Conservation (phyloP, 495 filamentous ascomycete genomes). For the Hypoxylon intermedium region DNA sequence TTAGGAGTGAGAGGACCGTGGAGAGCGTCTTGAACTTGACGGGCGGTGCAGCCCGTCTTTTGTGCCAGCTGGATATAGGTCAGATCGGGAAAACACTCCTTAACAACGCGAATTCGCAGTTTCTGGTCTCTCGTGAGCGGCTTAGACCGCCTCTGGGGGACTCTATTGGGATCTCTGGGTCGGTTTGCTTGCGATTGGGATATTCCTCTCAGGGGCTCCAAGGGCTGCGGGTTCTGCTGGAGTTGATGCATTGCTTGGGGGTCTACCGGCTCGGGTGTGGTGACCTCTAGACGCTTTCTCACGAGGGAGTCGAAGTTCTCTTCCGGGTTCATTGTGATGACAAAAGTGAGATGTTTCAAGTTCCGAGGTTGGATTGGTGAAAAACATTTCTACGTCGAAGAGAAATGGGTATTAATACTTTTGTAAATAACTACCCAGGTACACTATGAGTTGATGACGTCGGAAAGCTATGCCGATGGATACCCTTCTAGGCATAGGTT, state of each 20-base stretch:
- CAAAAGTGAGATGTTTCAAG: neutral
- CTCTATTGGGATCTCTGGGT: neutral
- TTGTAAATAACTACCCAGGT: no score
- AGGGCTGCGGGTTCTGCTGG: neutral
- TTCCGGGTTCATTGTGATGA: neutral
- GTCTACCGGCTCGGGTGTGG: neutral
- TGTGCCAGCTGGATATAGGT: neutral
- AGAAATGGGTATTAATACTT: conserved; percentile 3
- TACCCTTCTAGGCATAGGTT: no score
- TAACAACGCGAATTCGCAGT: neutral
- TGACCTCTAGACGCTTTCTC: conserved; percentile 2
- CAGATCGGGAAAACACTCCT: neutral
- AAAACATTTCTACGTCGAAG: no score
- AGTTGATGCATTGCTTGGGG: neutral
- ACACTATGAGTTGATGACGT: no score
- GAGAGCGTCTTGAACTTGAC: neutral
- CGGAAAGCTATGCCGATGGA: no score
- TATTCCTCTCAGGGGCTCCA: no score
- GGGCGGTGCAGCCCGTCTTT: neutral
- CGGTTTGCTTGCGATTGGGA: no score
- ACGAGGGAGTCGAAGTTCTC: neutral
- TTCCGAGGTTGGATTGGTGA: no score
- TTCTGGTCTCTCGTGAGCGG: neutral
- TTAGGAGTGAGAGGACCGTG: no score
- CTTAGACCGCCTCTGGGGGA: no score